Base-by-base conservation (phyloP, 208 protist species). In the Leishmania guyanensis region DNA sequence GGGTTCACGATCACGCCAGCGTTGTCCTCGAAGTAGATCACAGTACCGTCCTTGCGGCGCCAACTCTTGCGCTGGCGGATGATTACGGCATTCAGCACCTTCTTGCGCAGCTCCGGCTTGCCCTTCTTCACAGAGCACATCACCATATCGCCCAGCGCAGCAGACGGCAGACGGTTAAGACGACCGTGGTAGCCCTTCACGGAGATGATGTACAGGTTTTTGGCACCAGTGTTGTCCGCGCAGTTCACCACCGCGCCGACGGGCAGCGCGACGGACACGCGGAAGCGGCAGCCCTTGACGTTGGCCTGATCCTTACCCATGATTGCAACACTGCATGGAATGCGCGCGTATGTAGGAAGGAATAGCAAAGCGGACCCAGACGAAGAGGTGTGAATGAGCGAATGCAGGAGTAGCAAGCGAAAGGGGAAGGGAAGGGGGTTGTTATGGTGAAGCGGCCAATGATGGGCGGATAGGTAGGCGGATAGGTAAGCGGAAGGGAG, bases 1-100 rank as follows among this genome's bases (percentile, higher is more conserved):
- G 97, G 97, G 95, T 99, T 99, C 68, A 99, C 99, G 83, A 99
- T 99, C 56, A 99, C 99, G 86, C 99, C 99, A 68, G 99, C 99
- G 90, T 99, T 99, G 92, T 99, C 99, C 93, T 99, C 99, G 78
- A 99, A 99, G 93, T 99, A 99, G 84, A 99, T 95, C 87, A 98
- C 99, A 64, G 94, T 99, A 83, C 97, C 98, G 85, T 99, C 99
- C 91, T 99, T 99, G 82, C 99, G 89, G 89, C 99, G 97, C 98
- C 98, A 99, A 88, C 97, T 89, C 98, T 99, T 99, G 84, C 99
- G 95, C 96, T 99, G 99, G 85, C 99, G 94, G 85, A 99, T 97
- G 80, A 99, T 97, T 65, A 99, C 98, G 76, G 98, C 98, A 83
- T 98, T 98, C 81, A 96, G 86, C 75, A 99, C 98, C 96, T 99